Evolutionary conservation across 2,329 filamentous ascomycete species (phyloP).

Genomic region (Hypoxylon sp.): DNA sequence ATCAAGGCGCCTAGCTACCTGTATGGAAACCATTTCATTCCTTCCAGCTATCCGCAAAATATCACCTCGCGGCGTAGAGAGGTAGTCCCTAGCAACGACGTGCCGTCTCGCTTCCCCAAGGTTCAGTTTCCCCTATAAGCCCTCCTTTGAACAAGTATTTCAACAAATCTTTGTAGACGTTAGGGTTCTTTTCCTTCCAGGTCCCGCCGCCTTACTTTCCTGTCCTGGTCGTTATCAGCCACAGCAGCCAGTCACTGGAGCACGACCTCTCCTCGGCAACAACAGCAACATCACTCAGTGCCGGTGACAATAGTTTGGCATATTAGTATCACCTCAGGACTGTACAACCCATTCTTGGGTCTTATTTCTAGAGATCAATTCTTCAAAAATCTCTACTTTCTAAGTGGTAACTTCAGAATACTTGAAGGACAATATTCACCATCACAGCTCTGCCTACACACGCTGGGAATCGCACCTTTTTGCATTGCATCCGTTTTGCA

Average conservation of each 20-base stretch:
- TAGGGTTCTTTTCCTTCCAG: no score
- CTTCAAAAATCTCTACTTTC: no score
- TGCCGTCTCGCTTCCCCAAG: no score
- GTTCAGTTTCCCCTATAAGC: no score
- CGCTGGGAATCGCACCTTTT: neutral
- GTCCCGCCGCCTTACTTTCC: neutral
- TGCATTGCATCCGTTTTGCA: neutral
- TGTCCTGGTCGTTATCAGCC: neutral
- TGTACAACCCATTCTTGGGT: neutral
- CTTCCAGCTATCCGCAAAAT: no score
- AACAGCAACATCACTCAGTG: neutral
- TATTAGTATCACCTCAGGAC: neutral
- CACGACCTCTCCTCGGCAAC: neutral
- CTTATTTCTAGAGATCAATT: no score
- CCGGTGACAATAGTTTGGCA: neutral
- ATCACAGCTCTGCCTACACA: conserved; percentile 4
- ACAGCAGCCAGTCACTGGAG: neutral
- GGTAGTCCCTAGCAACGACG: no score
- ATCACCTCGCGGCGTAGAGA: no score
- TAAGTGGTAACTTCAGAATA: no score
- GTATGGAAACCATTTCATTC: no score
- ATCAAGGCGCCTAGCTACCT: no score
- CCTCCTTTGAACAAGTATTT: no score
- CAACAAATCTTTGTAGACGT: neutral
- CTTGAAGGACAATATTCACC: neutral